Base-by-base conservation (phyloP, 176 grass and related monocot genomes). In the Phoenix roebelenii region DNA sequence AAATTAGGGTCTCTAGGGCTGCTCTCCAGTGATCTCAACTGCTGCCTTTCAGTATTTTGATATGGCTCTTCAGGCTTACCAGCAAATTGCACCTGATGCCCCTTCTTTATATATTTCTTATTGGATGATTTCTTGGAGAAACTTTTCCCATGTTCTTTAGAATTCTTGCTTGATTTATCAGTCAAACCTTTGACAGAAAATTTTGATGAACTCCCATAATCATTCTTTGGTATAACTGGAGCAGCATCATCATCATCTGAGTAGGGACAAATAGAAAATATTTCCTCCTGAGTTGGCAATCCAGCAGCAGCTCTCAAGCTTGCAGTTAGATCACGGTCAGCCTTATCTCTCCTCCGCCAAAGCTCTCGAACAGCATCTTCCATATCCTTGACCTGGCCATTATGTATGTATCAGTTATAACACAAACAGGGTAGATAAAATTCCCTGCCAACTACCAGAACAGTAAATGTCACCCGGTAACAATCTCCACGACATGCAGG, bases 311-410 rank as follows among this genome's bases (percentile, higher is more conserved):
- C 78, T 61, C 87, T 83, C 64, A 97, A 73, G 72, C 76, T 91
- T 65, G 66, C 76, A 58, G 91, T 97, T 63, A 97, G 73, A 32
- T 87, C 87, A 48, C 63, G 60, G 25, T 97, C 93, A 25, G 78
- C 81, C 69, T 72, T 77, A 71, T 97, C 85, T 35, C 81, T 77
- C 63, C 82, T 88, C 69, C 82, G 88, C 93, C 93, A 97, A 74
- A 97, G 84, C 77, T 97, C 93, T 52, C 81, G 67, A 55, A 97
- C 76, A 48, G 93, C 93, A 88, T 97, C 93, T 60, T 97, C 87
- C 60, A 80, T 78, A 76, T 97, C 87, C 67, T 80, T 83, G 51
- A 92, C 86, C 93, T 97, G 74, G 70, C 67, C 50, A 78, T 52
- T 50, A 52, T 52, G 72, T 63, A 59, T 14, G 35, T 44, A 44